Evolutionary conservation across 2,329 filamentous ascomycete genomes (phyloP).

Genomic region (Fusarium xylarioides): DNA sequence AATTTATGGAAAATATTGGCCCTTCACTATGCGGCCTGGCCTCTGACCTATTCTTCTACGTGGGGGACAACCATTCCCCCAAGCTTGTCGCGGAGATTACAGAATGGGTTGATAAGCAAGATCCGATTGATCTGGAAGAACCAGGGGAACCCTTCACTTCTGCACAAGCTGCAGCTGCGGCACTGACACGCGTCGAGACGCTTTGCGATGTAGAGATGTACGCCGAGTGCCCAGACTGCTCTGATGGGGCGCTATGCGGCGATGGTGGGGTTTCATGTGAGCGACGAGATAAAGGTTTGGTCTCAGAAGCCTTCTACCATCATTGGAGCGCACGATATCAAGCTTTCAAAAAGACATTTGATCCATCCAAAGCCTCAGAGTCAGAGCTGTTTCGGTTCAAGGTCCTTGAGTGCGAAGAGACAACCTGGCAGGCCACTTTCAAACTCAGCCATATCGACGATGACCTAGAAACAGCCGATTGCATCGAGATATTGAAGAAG

Average conservation of each 20-base stretch:
- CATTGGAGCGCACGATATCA: conserved; percentile 13
- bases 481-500: neutral
- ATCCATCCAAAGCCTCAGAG: neutral
- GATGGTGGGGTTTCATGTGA: neutral
- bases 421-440: neutral
- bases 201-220: neutral
- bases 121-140: neutral
- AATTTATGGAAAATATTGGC: conserved; percentile 12
- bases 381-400: neutral
- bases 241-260: neutral
- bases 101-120: neutral
- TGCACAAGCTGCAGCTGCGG: neutral
- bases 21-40: neutral
- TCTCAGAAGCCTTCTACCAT: neutral
- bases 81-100: neutral
- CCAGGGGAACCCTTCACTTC: conserved; percentile 3
- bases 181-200: neutral
- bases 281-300: neutral
- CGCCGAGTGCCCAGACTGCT: neutral
- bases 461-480: neutral
- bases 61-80: neutral
- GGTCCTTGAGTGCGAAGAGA: conserved; percentile 7
- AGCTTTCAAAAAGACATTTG: neutral
- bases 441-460: neutral
- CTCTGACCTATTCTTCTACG: conserved; percentile 5